Base-by-base conservation (phyloP, 768 basidiomycete genomes). In the Sporobolomyces phaffii region DNA sequence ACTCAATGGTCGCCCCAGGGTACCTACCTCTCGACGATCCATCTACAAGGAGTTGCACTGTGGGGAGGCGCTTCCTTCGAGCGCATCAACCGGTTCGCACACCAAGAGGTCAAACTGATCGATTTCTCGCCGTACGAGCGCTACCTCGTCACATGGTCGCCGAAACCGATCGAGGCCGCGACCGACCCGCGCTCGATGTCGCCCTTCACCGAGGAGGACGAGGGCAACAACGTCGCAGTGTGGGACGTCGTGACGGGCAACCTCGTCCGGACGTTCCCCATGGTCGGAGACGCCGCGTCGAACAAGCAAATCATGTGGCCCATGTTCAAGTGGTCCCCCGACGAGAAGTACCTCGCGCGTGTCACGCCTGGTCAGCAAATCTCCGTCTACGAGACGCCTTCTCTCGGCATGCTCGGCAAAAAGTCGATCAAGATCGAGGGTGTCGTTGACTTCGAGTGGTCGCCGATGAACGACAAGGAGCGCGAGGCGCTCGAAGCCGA, bases 381-480 rank as follows among this genome's bases (percentile, higher is more conserved):
- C 80, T 91, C 90, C 74, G 88, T 98, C 41, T 91, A 98, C 77
- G 93, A 97, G 78, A 84, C 93, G 62, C 96, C 96, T 13, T 83
- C 85, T 61, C 94, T 99, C 91, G 85, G 86, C 75, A 82, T 99
- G 60, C 85, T 97, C 64, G 93, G 89, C 73, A 97, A 94, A 81
- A 99, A 97, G 81, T 90, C 88, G 73, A 80, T 98, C 78, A 99
- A 97, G 80, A 89, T 98, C 50, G 93, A 98, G 72, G 94, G 94
- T 26, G 92, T 99, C 48, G 82, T 90, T 72, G 94, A 98, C 79
- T 98, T 98, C 77, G 96, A 97, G 79, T 99, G 96, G 96, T 91
- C 90, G 73, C 96, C 96, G 40, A 84, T 86, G 54, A 87, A 90
- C 57, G 93, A 96, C 73, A 88, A 85, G 77, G 94, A 97, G 73